Evolutionary conservation across 495 filamentous ascomycete genomes (phyloP).

Genomic region (Bacidia gigantensis): DNA sequence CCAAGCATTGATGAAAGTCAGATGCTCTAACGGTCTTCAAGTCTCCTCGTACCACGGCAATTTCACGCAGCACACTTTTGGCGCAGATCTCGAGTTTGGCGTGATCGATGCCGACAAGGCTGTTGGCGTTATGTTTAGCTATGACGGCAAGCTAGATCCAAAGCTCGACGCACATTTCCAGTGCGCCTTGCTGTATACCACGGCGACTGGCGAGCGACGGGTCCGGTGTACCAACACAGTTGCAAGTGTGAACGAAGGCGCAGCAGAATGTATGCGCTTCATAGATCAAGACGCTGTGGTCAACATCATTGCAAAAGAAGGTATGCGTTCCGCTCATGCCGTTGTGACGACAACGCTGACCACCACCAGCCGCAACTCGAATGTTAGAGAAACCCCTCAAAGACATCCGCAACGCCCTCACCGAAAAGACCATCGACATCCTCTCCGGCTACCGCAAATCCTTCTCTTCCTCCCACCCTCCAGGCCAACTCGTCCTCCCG

Average conservation of each 20-base stretch:
- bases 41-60: constrained; percentile 90
- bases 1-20: constrained; percentile 95
- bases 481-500: constrained; percentile 85
- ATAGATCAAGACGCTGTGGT: constrained; percentile 91
- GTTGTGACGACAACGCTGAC: constrained; percentile 3
- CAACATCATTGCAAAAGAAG: constrained; percentile 78
- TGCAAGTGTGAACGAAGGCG: constrained; percentile 74
- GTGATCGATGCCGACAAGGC: constrained; percentile 89
- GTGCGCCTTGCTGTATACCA: constrained; percentile 86
- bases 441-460: constrained; percentile 88
- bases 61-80: constrained; percentile 87
- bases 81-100: constrained; percentile 90
- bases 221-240: constrained; percentile 90
- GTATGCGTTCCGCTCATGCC: constrained; percentile 22
- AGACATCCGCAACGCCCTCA: constrained; percentile 69
- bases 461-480: constrained; percentile 71
- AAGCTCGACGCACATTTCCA: constrained; percentile 98
- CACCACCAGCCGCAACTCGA: constrained; percentile 54
- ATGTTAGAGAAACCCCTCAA: constrained; percentile 71
- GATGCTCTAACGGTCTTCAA: constrained; percentile 92
- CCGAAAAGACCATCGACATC: constrained; percentile 90
- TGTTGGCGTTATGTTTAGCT: constrained; percentile 80
- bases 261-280: constrained; percentile 76
- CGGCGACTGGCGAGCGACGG: constrained; percentile 73
- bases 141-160: constrained; percentile 92